Evolutionary conservation across 345 rosid species (phyloP).

Genomic region (Dipteronia dyeriana): DNA sequence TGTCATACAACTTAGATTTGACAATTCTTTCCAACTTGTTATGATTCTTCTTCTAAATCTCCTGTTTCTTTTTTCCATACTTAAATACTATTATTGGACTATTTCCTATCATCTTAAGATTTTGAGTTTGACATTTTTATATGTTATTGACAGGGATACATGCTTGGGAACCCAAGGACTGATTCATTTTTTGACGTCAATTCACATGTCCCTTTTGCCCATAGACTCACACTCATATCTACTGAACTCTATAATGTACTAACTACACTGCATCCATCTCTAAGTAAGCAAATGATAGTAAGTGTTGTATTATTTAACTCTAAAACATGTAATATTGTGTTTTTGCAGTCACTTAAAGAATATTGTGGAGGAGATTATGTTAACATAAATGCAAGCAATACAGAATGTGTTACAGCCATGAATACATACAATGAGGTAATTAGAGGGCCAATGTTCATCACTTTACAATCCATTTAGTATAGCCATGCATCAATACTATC

Average conservation of each 20-base stretch:
- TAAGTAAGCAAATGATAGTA: no score
- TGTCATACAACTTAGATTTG: no score
- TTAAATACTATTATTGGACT: no score
- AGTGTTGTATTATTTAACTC: no score
- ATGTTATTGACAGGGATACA: slow-evolving; percentile 28
- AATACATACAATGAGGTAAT: slow-evolving; percentile 27
- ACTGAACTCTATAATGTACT: slow-evolving; percentile 22
- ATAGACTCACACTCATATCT: slow-evolving; percentile 34
- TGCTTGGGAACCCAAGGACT: slow-evolving; percentile 42
- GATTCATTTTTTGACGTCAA: slow-evolving; percentile 31
- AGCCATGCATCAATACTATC: no score
- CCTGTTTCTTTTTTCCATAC: not conserved
- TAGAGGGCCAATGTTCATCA: not conserved
- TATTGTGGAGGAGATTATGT: slow-evolving; percentile 33
- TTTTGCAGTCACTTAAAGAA: slow-evolving; percentile 16
- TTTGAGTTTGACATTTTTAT: no score
- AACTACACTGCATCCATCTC: no score
- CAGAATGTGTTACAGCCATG: slow-evolving; percentile 25
- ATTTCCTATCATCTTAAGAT: no score
- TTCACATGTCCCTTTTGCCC: slow-evolving; percentile 27
- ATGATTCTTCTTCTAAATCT: not conserved
- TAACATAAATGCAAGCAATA: slow-evolving; percentile 27
- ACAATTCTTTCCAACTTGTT: no score
- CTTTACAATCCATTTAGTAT: no score
- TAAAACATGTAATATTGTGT: slow-evolving; percentile 3